Base-by-base conservation (phyloP, 441 rosid genomes). In the Theobroma grandiflorum region DNA sequence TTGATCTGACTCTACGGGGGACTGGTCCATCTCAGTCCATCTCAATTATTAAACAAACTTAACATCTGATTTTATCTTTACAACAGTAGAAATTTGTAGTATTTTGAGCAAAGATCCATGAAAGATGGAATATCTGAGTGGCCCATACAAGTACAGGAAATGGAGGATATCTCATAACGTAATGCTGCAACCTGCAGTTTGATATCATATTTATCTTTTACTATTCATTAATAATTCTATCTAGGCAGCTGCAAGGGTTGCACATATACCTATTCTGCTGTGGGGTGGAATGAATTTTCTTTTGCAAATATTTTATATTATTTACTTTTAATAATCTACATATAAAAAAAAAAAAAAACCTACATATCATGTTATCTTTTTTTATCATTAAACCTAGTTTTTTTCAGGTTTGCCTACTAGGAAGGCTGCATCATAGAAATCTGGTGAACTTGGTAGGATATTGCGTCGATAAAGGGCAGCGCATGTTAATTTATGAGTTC, bases 371-470 rank as follows among this genome's bases (percentile, higher is more conserved):
- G 22, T 77, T 57, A 15, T 47, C 16, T 0, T 52, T 59, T 49
- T 26, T 31, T 22, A 76, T 58, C 52, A 74, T 49, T 61, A 53
- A 63, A 76, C 78, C 57, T 67, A 74, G 43, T 84, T 61, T 33
- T 78, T 85, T 82, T 69, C 83, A 92, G 98, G 95, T 94, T 40
- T 86, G 92, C 82, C 85, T 95, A 67, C 89, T 95, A 7, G 97
- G 98, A 76, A 91, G 98, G 88, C 85, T 97, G 82, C 99, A 97
- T 88, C 99, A 97, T 83, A 84, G 99, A 45, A 93, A 94, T 85
- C 98, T 97, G 74, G 99, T 97, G 85, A 97, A 97, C 87, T 87
- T 97, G 88, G 78, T 92, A 43, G 99, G 99, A 74, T 93, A 92
- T 86, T 94, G 98, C 75, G 88, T 89, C 3, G 98, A 97, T 72